These are phyloP conservation scores for Chaetoscypha palmicola DNA, from an alignment of 2,329 filamentous ascomycete species.

Conservation along the genomic window DNA sequence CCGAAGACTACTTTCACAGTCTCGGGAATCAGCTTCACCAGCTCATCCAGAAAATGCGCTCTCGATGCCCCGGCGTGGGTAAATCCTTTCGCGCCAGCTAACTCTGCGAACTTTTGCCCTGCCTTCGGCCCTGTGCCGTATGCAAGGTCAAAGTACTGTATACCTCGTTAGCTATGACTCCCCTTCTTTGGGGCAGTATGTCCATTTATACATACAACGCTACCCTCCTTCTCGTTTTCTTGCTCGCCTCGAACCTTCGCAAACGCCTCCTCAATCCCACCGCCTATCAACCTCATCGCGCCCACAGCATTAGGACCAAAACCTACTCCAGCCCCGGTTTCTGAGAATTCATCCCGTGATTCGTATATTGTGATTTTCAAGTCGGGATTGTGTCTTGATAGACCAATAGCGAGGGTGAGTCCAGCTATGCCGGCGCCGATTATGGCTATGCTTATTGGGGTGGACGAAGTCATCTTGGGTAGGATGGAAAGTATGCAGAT, in stretches of 20 bases:
- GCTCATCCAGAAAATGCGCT: conserved; percentile 35
- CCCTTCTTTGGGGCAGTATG: too few relatives aligned
- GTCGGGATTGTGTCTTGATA: conserved; percentile 36
- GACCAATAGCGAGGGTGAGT: conserved; percentile 45
- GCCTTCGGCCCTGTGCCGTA: too few relatives aligned
- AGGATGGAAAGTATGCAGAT: too few relatives aligned
- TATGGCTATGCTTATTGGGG: conserved; percentile 39
- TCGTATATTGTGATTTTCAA: conserved; percentile 46
- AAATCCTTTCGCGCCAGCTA: too few relatives aligned
- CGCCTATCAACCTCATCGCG: conserved; percentile 46
- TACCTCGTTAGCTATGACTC: too few relatives aligned
- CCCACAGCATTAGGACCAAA: conserved; percentile 49
- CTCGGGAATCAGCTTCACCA: conserved; percentile 34
- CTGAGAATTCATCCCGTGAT: conserved; percentile 44
- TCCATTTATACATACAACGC: too few relatives aligned
- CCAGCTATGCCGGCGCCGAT: conserved; percentile 54
- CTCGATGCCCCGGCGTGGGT: conserved; percentile 29
- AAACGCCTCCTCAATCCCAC: too few relatives aligned
- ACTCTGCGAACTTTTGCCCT: too few relatives aligned
- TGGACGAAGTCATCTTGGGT: neutral
- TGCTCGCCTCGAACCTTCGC: too few relatives aligned
- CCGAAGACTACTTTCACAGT: conserved; percentile 26
- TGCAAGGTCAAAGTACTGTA: too few relatives aligned
- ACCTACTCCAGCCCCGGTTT: conserved; percentile 52
- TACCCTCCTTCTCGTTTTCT: too few relatives aligned